Evolutionary conservation across 495 filamentous ascomycete genomes (phyloP).

Genomic region (Hyphodiscus hymeniophilus): DNA sequence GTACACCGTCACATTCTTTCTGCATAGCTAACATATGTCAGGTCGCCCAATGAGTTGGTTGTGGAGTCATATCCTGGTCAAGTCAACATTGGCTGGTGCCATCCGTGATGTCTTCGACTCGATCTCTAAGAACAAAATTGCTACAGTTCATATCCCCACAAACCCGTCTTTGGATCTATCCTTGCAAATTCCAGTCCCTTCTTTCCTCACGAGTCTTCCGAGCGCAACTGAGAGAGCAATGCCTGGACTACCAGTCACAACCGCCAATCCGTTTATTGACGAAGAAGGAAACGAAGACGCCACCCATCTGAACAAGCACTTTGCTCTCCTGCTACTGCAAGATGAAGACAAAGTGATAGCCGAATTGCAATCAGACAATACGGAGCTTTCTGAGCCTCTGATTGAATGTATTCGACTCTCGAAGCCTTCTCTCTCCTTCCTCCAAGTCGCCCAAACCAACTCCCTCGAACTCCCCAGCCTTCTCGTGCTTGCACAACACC

Average conservation of each 20-base stretch:
- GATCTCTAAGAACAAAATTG: slow-evolving; percentile 76
- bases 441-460: slow-evolving; percentile 63
- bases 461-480: slow-evolving; percentile 70
- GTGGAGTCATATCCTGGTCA: slow-evolving; percentile 62
- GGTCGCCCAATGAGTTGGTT: slow-evolving; percentile 44
- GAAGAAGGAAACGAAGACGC: slow-evolving; percentile 50
- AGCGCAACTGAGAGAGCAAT: slow-evolving; percentile 54
- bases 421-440: slow-evolving; percentile 68
- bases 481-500: slow-evolving; percentile 76
- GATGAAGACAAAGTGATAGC: slow-evolving; percentile 75
- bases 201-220: slow-evolving; percentile 65
- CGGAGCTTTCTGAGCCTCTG: slow-evolving; percentile 62
- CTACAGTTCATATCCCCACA: slow-evolving; percentile 42
- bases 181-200: slow-evolving; percentile 77
- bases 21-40: slow-evolving; percentile 23
- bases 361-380: slow-evolving; percentile 70
- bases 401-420: slow-evolving; percentile 76
- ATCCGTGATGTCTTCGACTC: slow-evolving; percentile 74
- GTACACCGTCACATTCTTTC: background rate
- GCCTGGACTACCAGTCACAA: slow-evolving; percentile 76
- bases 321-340: slow-evolving; percentile 75
- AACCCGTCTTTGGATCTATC: slow-evolving; percentile 52
- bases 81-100: slow-evolving; percentile 74
- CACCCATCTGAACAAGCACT: slow-evolving; percentile 67
- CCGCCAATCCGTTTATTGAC: slow-evolving; percentile 67